Percentiles rank a stretch among this genome's conserved stretches.
Conservation (phyloP, 2,329 filamentous ascomycete genomes). For the Lecanoromycetidae sp. region DNA sequence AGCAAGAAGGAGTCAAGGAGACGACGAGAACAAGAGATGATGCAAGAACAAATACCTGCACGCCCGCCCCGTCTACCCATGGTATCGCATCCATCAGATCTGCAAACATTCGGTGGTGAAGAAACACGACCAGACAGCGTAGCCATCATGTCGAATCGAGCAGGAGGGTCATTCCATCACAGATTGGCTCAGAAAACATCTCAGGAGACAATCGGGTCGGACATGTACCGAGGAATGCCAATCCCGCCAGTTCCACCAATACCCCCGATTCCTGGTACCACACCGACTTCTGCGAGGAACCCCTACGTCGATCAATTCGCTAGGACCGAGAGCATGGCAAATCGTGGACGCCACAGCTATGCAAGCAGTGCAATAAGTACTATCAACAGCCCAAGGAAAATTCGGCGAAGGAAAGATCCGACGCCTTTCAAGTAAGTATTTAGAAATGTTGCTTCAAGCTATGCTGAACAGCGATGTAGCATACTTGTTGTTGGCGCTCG, state of each 20-base stretch:
- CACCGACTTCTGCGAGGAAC: conserved; percentile 30
- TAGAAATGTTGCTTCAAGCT: neutral
- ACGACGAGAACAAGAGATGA: conserved; percentile 38
- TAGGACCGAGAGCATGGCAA: conserved; percentile 85
- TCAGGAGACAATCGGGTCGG: conserved; percentile 39
- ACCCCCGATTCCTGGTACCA: conserved; percentile 42
- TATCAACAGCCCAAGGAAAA: conserved; percentile 81
- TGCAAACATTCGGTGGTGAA: conserved; percentile 52
- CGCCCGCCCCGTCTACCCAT: conserved; percentile 45
- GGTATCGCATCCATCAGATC: conserved; percentile 34
- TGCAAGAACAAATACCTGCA: conserved; percentile 45
- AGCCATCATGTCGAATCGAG: conserved; percentile 44
- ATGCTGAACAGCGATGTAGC: conserved; percentile 35
- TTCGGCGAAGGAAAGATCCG: conserved; percentile 90
- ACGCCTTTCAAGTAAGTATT: conserved; percentile 89
- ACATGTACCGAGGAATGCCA: conserved; percentile 20
- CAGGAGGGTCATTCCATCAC: conserved; percentile 26
- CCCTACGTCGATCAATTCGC: conserved; percentile 61
- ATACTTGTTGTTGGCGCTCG: conserved; percentile 82
- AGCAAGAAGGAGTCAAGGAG: conserved; percentile 47
- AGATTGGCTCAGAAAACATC: conserved; percentile 36
- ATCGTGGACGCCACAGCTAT: conserved; percentile 92
- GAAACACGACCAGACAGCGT: conserved; percentile 49
- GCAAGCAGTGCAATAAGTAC: conserved; percentile 83
- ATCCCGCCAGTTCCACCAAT: conserved; percentile 32